phyloP scores from a whole-genome alignment of 2,329 filamentous ascomycete genomes.

The Microascus cirrosus region DNA sequence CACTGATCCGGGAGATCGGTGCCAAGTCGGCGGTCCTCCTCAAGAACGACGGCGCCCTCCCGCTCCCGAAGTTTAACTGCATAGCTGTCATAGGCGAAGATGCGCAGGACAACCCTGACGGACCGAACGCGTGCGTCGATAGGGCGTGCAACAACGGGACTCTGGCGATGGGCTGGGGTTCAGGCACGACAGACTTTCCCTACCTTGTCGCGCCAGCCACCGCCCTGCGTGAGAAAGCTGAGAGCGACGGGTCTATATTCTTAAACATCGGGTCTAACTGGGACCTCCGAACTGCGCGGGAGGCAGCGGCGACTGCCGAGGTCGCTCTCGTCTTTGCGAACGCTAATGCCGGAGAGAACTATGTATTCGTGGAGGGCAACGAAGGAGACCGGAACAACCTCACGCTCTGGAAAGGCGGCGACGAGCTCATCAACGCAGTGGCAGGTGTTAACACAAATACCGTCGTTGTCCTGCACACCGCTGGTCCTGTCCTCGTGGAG shows the following conservation, averaged over 20 bases:
- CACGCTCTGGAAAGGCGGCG: slow-evolving; percentile 48
- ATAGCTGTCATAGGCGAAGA: slow-evolving; percentile 50
- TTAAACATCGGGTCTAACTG: slow-evolving; percentile 11
- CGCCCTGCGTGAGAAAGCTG: slow-evolving; percentile 48
- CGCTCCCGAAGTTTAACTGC: slow-evolving; percentile 40
- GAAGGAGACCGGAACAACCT: slow-evolving; percentile 56
- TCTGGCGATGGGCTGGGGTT: slow-evolving; percentile 59
- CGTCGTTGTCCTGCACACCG: slow-evolving; percentile 55
- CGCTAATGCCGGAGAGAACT: slow-evolving; percentile 61
- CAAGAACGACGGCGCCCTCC: slow-evolving; percentile 50
- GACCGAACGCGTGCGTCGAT: slow-evolving; percentile 54
- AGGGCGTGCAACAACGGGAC: slow-evolving; percentile 44
- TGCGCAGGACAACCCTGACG: slow-evolving; percentile 25
- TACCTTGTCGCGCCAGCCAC: slow-evolving; percentile 55
- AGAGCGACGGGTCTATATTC: slow-evolving; percentile 38
- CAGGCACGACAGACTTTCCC: slow-evolving; percentile 47
- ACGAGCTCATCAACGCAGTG: slow-evolving; percentile 43
- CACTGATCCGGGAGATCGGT: slow-evolving; percentile 46
- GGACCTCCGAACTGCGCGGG: slow-evolving; percentile 43
- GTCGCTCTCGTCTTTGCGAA: slow-evolving; percentile 57
- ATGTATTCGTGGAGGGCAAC: slow-evolving; percentile 53
- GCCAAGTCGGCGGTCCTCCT: slow-evolving; percentile 51
- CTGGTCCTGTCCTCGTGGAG: slow-evolving; percentile 48
- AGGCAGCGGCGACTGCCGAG: slow-evolving; percentile 40
- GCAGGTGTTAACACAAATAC: slow-evolving; percentile 49